Base-by-base conservation (phyloP, 345 rosid genomes). In the Nephelium lappaceum region DNA sequence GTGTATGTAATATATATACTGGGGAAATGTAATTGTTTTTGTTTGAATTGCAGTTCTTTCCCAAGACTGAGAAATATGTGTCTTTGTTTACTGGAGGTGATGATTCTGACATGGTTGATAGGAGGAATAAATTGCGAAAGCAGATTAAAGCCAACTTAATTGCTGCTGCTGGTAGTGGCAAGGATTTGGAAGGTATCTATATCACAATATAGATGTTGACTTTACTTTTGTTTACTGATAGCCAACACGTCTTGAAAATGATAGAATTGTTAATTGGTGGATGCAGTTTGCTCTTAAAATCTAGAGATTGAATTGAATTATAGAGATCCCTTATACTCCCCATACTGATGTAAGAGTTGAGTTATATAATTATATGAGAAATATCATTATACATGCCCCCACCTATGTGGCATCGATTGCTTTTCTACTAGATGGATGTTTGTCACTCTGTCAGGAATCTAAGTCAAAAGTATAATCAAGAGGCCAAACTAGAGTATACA, bases 91-190 rank as follows among this genome's bases (percentile, higher is more conserved):
- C 93, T 82, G 98, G 98, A 77, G 90, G 90, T 75, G 98, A 91
- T 68, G 91, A 88, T 43, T 71, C 86, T 0, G 95, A 91, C 66
- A 79, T 87, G 57, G 78, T 87, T 79, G 99, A 97, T 77, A 74
- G 87, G 80, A 94, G 98, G 87, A 92, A 91, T 87, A 89, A 83
- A 83, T 82, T 97, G 89, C 94, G 99, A 38, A 91, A 92, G 83
- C 98, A 93, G 93, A 91, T 97, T 75, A 97, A 97, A 86, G 97
- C 94, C 51, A 94, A 94, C 78, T 85, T 94, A 71, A 71, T 93
- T 83, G 90, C 95, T 84, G 98, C 99, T 84, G 95, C 99, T 60
- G 95, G 98, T 69, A 92, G 93, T 77, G 99, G 99, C 80, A 97
- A 97, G 85, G 99, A 97, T 77, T 85, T 97, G 83, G 99, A 97